Conservation (phyloP, 2,329 filamentous ascomycete species). For the Alternaria rosae region DNA sequence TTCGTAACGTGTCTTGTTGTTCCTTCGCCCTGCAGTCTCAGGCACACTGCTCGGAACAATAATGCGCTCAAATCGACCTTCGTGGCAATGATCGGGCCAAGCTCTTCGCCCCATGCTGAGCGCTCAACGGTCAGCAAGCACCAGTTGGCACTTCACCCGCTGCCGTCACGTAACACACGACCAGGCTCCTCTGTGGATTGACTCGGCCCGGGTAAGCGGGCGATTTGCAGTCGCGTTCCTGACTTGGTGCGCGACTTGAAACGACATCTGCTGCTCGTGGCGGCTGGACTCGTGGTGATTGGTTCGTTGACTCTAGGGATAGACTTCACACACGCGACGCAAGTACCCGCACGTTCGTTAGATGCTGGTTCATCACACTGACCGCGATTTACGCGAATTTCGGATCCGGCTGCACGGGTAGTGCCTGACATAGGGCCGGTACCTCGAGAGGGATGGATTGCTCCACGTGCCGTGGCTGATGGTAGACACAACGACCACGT, state of each 20-base stretch:
- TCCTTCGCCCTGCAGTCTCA: slow-evolving; percentile 1
- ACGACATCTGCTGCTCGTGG: slow-evolving; percentile 9
- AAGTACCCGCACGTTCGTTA: slow-evolving; percentile 10
- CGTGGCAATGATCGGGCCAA: not conserved
- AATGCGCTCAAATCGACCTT: slow-evolving; percentile 3
- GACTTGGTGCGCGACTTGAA: not conserved
- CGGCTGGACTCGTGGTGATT: not conserved
- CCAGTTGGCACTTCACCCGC: slow-evolving; percentile 5
- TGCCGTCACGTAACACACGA: slow-evolving; percentile 6
- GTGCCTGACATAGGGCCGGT: not conserved
- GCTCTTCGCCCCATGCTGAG: not conserved
- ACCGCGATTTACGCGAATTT: slow-evolving; percentile 3
- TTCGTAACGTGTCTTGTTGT: not conserved
- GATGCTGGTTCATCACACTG: not conserved
- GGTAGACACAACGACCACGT: not conserved
- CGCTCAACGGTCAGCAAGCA: slow-evolving; percentile 3
- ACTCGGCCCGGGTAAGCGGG: slow-evolving; percentile 1
- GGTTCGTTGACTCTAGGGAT: not conserved
- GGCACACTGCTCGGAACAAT: slow-evolving; percentile 2
- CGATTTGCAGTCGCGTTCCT: slow-evolving; percentile 1
- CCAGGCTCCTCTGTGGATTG: not conserved
- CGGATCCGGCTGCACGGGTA: not conserved
- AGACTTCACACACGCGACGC: not conserved
- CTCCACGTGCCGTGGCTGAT: not conserved
- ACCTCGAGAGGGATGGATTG: not conserved